A percentile compares a stretch with the other conserved stretches of the same genome.
Conservation (phyloP, 2,329 filamentous ascomycete genomes). For the Sarocladium brachiariae region DNA sequence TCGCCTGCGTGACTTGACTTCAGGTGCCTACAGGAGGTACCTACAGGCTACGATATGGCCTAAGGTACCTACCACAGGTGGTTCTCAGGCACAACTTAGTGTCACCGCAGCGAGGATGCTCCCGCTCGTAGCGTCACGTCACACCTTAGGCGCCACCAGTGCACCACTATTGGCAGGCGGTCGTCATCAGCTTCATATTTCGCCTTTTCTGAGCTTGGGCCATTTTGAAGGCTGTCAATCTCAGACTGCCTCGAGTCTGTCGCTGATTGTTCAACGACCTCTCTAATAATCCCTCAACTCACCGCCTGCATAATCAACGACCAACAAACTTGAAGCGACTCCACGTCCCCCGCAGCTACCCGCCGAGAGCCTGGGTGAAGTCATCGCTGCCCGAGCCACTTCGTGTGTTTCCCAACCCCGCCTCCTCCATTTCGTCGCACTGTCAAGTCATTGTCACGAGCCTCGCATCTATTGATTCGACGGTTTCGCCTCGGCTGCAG, state of each 20-base stretch:
- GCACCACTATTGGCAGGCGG: too few species aligned
- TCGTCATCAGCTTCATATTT: too few species aligned
- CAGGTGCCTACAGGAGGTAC: too few species aligned
- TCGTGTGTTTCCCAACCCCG: neutral
- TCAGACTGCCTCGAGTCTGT: neutral
- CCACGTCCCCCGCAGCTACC: conserved; percentile 6
- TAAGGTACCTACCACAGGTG: too few species aligned
- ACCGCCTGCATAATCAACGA: neutral
- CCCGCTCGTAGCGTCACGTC: too few species aligned
- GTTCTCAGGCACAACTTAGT: too few species aligned
- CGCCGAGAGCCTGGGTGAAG: conserved; percentile 7
- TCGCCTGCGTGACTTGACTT: too few species aligned
- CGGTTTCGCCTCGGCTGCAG: neutral
- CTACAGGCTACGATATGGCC: too few species aligned
- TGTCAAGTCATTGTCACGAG: neutral
- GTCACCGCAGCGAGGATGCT: too few species aligned
- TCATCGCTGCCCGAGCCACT: conserved; percentile 8
- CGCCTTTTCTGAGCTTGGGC: too few species aligned
- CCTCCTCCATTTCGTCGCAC: neutral
- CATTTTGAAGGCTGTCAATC: too few species aligned
- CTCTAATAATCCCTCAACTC: neutral
- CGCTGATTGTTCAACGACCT: neutral
- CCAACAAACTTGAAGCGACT: neutral
- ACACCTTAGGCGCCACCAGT: too few species aligned
- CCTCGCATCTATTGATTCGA: neutral